Conservation (phyloP, 1,284 basidiomycete species). For the Athelia sp. region DNA sequence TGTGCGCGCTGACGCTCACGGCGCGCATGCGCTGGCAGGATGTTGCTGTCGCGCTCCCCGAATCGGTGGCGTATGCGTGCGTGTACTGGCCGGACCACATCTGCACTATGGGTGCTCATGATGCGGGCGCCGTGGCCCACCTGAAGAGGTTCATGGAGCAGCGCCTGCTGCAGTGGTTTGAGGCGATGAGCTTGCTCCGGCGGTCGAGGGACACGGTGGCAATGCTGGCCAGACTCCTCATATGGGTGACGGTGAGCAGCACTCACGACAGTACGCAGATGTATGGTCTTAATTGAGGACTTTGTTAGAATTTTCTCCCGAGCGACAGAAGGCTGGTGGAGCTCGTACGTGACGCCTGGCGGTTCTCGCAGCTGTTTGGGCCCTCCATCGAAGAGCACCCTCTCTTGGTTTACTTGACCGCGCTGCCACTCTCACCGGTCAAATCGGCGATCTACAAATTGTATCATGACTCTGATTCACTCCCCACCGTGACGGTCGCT, state of each 20-base stretch:
- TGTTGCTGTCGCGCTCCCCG: not conserved
- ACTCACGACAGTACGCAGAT: not conserved
- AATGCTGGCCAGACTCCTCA: not conserved
- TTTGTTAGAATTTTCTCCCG: no score
- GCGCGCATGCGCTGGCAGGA: not conserved
- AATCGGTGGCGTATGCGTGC: not conserved
- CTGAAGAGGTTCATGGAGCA: not conserved
- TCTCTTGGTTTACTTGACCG: not conserved
- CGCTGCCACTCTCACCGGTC: not conserved
- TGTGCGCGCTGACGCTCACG: not conserved
- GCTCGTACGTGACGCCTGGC: not conserved
- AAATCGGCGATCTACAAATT: not conserved
- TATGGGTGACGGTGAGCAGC: not conserved
- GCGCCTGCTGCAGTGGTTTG: constrained; percentile 1
- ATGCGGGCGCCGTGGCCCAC: no score
- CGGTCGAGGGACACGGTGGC: not conserved
- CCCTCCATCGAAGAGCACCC: not conserved
- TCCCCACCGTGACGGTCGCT: not conserved
- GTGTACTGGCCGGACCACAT: not conserved
- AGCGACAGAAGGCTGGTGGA: not conserved
- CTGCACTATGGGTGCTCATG: not conserved
- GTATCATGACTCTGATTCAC: not conserved
- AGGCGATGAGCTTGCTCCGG: not conserved
- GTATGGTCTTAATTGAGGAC: not conserved
- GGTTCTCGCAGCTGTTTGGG: not conserved